Evolutionary conservation across 2,329 filamentous ascomycete genomes (phyloP).

Genomic region (Colletotrichum sp.): DNA sequence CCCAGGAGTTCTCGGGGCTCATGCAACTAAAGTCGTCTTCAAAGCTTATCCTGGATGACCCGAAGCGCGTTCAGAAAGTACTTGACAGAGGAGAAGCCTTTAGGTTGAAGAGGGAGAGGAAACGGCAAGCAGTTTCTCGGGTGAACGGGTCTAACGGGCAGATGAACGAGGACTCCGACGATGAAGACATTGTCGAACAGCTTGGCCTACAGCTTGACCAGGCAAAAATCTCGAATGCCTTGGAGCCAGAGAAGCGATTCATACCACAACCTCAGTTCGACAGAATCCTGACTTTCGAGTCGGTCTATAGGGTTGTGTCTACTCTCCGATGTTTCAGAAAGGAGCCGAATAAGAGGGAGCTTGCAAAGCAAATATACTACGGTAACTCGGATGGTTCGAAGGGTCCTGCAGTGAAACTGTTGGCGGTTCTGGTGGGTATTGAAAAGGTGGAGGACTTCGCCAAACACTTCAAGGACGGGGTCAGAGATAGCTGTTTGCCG

Average conservation of each 20-base stretch:
- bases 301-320: neutral
- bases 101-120: neutral
- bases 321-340: neutral
- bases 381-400: neutral
- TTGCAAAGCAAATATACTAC: neutral
- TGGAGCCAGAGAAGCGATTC: neutral
- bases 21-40: neutral
- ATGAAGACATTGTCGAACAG: neutral
- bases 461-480: neutral
- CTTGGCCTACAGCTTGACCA: neutral
- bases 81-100: neutral
- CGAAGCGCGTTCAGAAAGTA: neutral
- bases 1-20: neutral
- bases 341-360: neutral
- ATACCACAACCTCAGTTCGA: neutral
- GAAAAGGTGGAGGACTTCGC: neutral
- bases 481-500: neutral
- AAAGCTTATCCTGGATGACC: neutral
- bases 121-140: neutral
- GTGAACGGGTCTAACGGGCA: too few relatives aligned
- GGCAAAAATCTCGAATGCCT: neutral
- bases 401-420: neutral
- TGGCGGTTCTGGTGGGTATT: neutral
- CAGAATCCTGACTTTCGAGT: neutral
- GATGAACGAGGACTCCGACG: neutral